Base-by-base conservation (phyloP, 2,329 filamentous ascomycete genomes). In the Arthrinium puccinioides region DNA sequence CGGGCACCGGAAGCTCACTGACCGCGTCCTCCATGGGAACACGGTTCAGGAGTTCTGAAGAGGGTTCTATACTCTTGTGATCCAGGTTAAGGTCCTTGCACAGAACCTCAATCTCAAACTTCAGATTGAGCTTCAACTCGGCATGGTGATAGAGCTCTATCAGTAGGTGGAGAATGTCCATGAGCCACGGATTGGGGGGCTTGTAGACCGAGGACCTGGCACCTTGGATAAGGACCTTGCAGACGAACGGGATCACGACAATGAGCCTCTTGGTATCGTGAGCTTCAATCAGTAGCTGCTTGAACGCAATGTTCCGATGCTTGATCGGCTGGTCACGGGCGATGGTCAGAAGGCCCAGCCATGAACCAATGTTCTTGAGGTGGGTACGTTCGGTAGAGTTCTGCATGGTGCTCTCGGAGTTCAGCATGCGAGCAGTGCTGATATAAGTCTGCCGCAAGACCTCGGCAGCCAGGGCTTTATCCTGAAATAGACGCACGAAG, bases 31-130 rank as follows among this genome's bases (percentile, higher is more conserved):
- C 82, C 14, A 80, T 68, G 8, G 72, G 69, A 9, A 75, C 74
- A 27, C 88, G 78, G 48, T 88, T 86, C 44, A 89, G 75, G 39
- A 98, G 92, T 54, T 89, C 82, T 16, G 84, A 81, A 1, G 89
- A 87, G 1, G 90, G 87, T 50, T 94, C 84, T 44, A 97, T 88
- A 41, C 76, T 82, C 63, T 94, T 95, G 61, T 95, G 84, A 44
- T 97, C 88, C n/a, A 97, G 70, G 38, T 82, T 83, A 13, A 98
- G 69, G 10, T 89, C 89, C 56, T 94, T 94, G 69, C 89, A 98
- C 18, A 98, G 73, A 19, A 98, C 89, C 61, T 98, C 92, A 40
- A 98, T 97, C 60, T 98, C 92, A 51, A 98, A 98, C 53, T 97
- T 98, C 36, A 95, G 80, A 49, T 97, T 97, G 25, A 98, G 75